Base-by-base conservation (phyloP, 176 grass and related monocot genomes). In the Oryza longistaminata region DNA sequence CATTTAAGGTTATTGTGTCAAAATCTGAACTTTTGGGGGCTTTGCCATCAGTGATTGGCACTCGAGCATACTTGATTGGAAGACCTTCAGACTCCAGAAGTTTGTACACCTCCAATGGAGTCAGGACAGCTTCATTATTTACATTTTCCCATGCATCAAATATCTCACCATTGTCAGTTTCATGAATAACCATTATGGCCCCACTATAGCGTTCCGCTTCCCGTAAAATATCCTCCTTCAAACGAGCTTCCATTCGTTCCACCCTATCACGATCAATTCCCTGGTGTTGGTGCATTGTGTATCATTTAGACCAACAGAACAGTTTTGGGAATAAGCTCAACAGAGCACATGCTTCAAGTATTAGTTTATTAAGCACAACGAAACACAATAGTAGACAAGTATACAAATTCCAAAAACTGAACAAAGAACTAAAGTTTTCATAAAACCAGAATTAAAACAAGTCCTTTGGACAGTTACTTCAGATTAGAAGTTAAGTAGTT, bases 11-110 rank as follows among this genome's bases (percentile, higher is more conserved):
- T 90, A 98, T 84, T 25, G 86, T 92, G 80, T 98, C 96, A 76
- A 98, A 94, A 85, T 98, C 96, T 27, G 96, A 98, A 88, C 91
- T 98, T 95, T 98, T 92, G 10, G 96, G 96, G 78, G 96, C 96
- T 90, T 98, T 98, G 78, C 96, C 96, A 87, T 98, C 96, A 83
- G 93, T 98, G 87, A 98, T 98, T 27, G 96, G 96, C 42, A 98
- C 96, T 64, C 96, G 90, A 85, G 91, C 93, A 90, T 98, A 98
- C 55, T 89, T 95, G 69, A 98, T 90, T 12, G 86, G 89, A 90
- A 98, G 91, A 43, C 96, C 96, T 90, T 90, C 93, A 82, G 48
- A 76, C 37, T 92, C 96, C 78, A 98, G 88, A 84, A 77, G 80
- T 88, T 89, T 96, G 81, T 88, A 98, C 58, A 98, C 96, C 88